Conservation (phyloP, 352 stramenopile species). For the Blastocystis sp. region DNA sequence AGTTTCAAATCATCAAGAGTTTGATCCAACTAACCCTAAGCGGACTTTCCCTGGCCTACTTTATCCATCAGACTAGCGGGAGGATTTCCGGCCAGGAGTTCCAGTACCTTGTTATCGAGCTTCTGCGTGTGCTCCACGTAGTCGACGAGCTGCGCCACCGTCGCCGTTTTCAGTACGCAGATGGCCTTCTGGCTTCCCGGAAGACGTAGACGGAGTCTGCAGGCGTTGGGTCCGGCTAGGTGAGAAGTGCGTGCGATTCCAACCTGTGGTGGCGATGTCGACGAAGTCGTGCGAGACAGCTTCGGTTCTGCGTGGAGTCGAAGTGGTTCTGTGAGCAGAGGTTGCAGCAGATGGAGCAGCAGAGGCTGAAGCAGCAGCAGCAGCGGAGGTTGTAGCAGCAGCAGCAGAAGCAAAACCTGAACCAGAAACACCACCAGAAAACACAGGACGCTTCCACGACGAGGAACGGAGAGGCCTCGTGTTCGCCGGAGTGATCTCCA, state of each 20-base stretch:
- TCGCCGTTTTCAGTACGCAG: conserved; percentile 18
- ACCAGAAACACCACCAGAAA: too few relatives aligned
- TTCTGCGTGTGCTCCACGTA: not conserved
- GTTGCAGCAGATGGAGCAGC: too few relatives aligned
- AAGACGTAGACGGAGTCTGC: not conserved
- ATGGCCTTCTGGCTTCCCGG: not conserved
- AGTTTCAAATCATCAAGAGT: conserved; percentile 35
- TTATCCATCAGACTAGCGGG: not conserved
- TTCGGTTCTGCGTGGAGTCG: too few relatives aligned
- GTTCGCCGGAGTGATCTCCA: not conserved
- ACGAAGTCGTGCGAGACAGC: not conserved
- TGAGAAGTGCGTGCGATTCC: too few relatives aligned
- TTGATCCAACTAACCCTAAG: not conserved
- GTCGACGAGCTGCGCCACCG: not conserved
- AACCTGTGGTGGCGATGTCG: not conserved
- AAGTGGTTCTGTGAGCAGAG: too few relatives aligned
- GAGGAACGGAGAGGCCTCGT: not conserved
- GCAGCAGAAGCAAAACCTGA: not conserved
- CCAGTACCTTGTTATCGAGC: not conserved
- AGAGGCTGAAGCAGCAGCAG: too few relatives aligned
- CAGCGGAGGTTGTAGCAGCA: too few relatives aligned
- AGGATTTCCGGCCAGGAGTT: conserved; percentile 27
- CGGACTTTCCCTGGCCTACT: not conserved
- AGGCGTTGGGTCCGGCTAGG: not conserved
- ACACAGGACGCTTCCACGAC: not conserved